A percentile compares a stretch with the other conserved stretches of the same genome.
These are phyloP conservation scores for Bifiguratus adelaidae DNA, from an alignment of 192 early-diverging fungal species.

Conservation along the genomic window DNA sequence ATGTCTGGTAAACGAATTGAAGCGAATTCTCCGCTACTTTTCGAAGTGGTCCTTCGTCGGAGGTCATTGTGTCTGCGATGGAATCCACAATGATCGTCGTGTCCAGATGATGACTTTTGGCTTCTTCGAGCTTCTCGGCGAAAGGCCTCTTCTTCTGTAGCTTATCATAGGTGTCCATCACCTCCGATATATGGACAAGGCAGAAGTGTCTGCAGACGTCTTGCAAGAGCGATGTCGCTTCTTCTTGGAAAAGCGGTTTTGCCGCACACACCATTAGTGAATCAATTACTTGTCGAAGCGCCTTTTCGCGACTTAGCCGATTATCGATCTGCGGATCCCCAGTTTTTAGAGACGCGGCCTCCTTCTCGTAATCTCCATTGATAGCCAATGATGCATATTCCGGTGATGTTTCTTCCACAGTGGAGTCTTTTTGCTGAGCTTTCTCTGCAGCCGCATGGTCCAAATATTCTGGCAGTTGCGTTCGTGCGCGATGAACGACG, in stretches of 20 bases:
- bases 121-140: slow-evolving; percentile 34
- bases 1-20: slow-evolving; percentile 50
- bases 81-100: slow-evolving; percentile 68
- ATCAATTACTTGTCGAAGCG: slow-evolving; percentile 44
- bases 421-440: neutral
- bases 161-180: slow-evolving; percentile 37
- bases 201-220: slow-evolving; percentile 68
- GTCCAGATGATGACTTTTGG: slow-evolving; percentile 33
- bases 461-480: slow-evolving; percentile 7
- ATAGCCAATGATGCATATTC: slow-evolving; percentile 20
- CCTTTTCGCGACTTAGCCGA: slow-evolving; percentile 46
- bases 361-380: slow-evolving; percentile 4
- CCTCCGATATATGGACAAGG: slow-evolving; percentile 58
- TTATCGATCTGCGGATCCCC: neutral
- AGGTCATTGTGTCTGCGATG: slow-evolving; percentile 67
- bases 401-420: slow-evolving; percentile 26
- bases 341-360: neutral
- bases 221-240: slow-evolving; percentile 53
- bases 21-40: slow-evolving; percentile 56
- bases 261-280: slow-evolving; percentile 56
- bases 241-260: slow-evolving; percentile 42
- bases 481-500: slow-evolving; percentile 27
- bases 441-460: neutral
- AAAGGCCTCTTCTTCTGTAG: slow-evolving; percentile 22
- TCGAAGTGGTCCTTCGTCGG: slow-evolving; percentile 45